Evolutionary conservation across 352 stramenopile species (phyloP), one percentile per base, ranked within the genome.

Genomic region (Globisporangium rhizosaccharum): DNA sequence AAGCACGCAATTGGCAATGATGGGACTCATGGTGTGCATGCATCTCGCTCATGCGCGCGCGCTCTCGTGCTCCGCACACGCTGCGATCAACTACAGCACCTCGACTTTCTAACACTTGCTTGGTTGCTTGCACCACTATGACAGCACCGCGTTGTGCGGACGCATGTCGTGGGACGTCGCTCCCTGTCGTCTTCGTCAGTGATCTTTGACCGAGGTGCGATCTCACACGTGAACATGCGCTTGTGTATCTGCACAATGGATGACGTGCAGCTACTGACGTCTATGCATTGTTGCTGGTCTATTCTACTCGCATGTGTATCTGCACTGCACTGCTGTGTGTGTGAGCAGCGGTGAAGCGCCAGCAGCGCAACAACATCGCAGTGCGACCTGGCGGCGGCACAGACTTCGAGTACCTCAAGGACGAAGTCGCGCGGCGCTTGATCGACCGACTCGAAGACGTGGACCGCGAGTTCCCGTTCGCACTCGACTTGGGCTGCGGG

Each of bases 351-450:
- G 66, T 79, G 56, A 95, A 95, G 68, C 71, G 85, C 20, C 78
- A 87, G 67, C 85, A 95, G 60, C 80, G 79, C 47, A 92, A 93
- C 68, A 93, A 89, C 60, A 75, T 80, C 26, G 79, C 82, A 12
- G 41, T 73, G 23, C 66, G 88, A 23, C 53, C 68, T 12, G 84
- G 87, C 55, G 71, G 87, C 56, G 72, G 73, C 39, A 68, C 78
- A 46, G 82, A 95, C 63, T 92, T 88, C 65, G 85, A 95, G 57
- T 95, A 95, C 59, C 64, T 95, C 33, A 90, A 91, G 63, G 82
- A 92, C 56, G 83, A 95, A 61, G 85, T 95, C 41, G 82, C 85
- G 5, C 79, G 82, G n/a, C 80, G 83, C 3, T 69, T 95, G 20
- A 78, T 93, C 14, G 85, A 93, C 62, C 85, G 85, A 0, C 67